phyloP scores from a whole-genome alignment of 441 rosid genomes.

The Pelargonium exstipulatum region DNA sequence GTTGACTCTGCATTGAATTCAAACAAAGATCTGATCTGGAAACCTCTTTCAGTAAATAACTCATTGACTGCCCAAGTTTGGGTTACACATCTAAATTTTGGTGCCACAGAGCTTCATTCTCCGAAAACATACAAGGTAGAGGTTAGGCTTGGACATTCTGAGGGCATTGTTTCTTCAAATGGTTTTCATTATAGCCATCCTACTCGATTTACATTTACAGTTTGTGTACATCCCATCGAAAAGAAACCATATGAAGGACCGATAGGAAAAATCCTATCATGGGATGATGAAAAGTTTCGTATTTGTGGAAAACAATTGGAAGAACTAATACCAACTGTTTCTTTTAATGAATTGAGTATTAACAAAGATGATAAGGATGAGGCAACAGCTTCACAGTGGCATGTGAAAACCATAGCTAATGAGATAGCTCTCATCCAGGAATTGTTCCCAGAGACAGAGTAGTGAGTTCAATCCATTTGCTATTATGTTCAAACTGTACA shows the following conservation, averaged over 20 bases:
- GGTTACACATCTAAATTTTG: slow-evolving; percentile 46
- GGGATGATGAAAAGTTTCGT: slow-evolving; percentile 44
- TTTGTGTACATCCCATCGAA: slow-evolving; percentile 28
- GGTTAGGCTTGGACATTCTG: slow-evolving; percentile 56
- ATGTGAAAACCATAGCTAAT: slow-evolving; percentile 33
- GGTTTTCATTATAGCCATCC: slow-evolving; percentile 40
- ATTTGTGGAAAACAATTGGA: slow-evolving; percentile 23
- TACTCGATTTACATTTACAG: slow-evolving; percentile 42
- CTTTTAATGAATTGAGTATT: slow-evolving; percentile 27
- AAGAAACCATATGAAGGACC: slow-evolving; percentile 27
- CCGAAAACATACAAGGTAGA: slow-evolving; percentile 35
- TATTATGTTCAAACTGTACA: slow-evolving; percentile 12
- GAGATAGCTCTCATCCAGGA: slow-evolving; percentile 55
- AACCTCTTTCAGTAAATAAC: slow-evolving; percentile 42
- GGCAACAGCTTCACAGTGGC: slow-evolving; percentile 44
- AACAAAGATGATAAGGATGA: slow-evolving; percentile 25
- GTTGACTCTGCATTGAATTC: slow-evolving; percentile 34
- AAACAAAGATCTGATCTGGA: slow-evolving; percentile 51
- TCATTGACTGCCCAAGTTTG: slow-evolving; percentile 49
- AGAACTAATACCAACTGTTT: slow-evolving; percentile 27
- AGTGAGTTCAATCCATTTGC: slow-evolving; percentile 38
- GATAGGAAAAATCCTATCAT: slow-evolving; percentile 34
- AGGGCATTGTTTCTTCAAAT: slow-evolving; percentile 58
- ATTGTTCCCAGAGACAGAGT: slow-evolving; percentile 38
- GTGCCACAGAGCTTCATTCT: slow-evolving; percentile 24